Evolutionary conservation across 768 basidiomycete species (phyloP).

Genomic region (Trametopsis cervina): DNA sequence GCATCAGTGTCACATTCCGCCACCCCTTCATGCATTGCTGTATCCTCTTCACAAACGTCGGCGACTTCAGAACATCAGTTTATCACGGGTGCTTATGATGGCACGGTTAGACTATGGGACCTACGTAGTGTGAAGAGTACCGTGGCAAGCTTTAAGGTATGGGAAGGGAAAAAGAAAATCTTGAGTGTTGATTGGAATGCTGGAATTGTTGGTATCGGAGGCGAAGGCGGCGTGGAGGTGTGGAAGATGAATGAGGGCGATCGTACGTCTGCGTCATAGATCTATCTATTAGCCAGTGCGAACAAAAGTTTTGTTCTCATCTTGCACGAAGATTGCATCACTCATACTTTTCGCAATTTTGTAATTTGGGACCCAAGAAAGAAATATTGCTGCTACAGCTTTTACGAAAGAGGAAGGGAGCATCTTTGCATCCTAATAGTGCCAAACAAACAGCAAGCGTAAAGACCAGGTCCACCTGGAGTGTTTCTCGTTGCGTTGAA

Average conservation of each 20-base stretch:
- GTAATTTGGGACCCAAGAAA: too few species aligned
- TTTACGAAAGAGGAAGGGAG: too few species aligned
- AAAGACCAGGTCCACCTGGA: too few species aligned
- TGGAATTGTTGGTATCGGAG: slow-evolving; percentile 10
- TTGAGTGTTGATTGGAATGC: slow-evolving; percentile 10
- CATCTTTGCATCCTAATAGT: too few species aligned
- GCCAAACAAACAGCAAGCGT: too few species aligned
- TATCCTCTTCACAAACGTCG: slow-evolving; percentile 12
- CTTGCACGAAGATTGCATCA: too few species aligned
- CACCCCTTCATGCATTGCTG: slow-evolving; percentile 56
- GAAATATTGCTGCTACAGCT: too few species aligned
- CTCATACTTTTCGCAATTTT: too few species aligned
- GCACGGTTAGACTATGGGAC: slow-evolving; percentile 74
- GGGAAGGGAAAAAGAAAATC: slow-evolving; percentile 33
- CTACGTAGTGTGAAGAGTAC: slow-evolving; percentile 60
- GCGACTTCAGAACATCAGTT: slow-evolving; percentile 39
- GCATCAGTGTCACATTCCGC: slow-evolving; percentile 52
- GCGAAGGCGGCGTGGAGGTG: slow-evolving; percentile 14
- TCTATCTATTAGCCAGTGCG: neutral
- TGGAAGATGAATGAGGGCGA: slow-evolving; percentile 11
- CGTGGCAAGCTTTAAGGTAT: slow-evolving; percentile 55
- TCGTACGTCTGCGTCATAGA: neutral
- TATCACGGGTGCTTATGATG: slow-evolving; percentile 72
- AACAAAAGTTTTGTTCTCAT: too few species aligned
- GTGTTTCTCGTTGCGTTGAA: too few species aligned